phyloP scores from a whole-genome alignment of 768 basidiomycete genomes.

The Mycena pura region DNA sequence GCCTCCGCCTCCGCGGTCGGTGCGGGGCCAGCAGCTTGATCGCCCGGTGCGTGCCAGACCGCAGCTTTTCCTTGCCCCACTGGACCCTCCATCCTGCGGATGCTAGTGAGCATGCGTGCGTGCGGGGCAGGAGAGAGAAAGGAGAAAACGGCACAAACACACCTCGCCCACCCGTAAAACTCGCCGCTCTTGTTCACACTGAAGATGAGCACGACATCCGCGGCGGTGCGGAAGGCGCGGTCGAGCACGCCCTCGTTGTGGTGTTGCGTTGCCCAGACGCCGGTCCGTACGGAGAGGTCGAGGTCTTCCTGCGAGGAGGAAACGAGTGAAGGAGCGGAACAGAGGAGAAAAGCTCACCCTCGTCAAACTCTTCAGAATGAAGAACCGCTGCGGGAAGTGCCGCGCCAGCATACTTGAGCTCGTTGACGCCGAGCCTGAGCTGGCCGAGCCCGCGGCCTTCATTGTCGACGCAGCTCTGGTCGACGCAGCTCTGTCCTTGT shows the following conservation, averaged over 20 bases:
- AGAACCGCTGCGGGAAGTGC: conserved; percentile 10
- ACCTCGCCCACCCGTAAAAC: conserved; percentile 93
- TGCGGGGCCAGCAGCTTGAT: too few species aligned
- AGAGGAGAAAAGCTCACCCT: not conserved
- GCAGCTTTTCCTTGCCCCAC: conserved; percentile 54
- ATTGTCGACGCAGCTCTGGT: conserved; percentile 42
- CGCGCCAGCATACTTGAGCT: not conserved
- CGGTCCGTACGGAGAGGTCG: conserved; percentile 77
- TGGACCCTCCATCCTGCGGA: conserved; percentile 70
- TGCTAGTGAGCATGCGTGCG: not conserved
- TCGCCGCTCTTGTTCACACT: conserved; percentile 93
- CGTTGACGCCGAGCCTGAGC: not conserved
- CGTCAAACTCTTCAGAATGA: conserved; percentile 4
- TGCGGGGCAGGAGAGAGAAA: not conserved
- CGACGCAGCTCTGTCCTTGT: conserved; percentile 34
- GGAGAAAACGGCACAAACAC: conserved; percentile 31
- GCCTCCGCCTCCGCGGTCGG: too few species aligned
- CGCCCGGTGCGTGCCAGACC: too few species aligned
- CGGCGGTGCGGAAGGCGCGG: conserved; percentile 90
- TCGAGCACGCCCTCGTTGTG: conserved; percentile 93
- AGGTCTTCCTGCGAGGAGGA: conserved; percentile 63
- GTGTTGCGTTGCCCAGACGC: conserved; percentile 90
- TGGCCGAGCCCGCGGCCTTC: not conserved
- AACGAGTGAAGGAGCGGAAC: conserved; percentile 24
- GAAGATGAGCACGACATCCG: conserved; percentile 88